Evolutionary conservation across 2,329 filamentous ascomycete genomes (phyloP), one percentile per base, ranked within the genome.

Genomic region (Fusarium guadeloupense): DNA sequence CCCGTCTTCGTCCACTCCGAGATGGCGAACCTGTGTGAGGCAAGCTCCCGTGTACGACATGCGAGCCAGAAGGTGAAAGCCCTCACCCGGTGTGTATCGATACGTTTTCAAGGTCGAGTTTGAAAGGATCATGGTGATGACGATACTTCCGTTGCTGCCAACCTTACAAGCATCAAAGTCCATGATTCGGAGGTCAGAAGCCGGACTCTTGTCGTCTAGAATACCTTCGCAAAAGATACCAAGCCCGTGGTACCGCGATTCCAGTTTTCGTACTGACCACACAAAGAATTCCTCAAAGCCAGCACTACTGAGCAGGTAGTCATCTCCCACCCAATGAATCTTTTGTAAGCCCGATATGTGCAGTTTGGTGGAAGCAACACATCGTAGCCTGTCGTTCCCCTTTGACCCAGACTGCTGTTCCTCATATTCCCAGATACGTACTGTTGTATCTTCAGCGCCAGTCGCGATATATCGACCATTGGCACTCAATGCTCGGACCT

Each of bases 241-340:
- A 3, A 88, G 74, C 4, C 82, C 81, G 13, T 66, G 65, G 43
- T 82, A 81, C 12, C 71, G 76, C 2, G 81, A 78, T 21, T 86
- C 80, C 7, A 90, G 72, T 10, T 71, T 70, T 40, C 79, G 80
- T 28, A 94, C 74, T 34, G 85, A 83, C 94, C 95, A 99, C 10
- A 93, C 83, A 67, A 89, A 94, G 62, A 98, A 89, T 74, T 99
- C 94, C 73, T 97, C 94, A 58, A 87, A 89, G 0, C 93, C 95
- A 6, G 86, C 92, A 68, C 92, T 93, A 63, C 91, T 97, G 72
- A 98, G 90, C 3, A 99, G 83, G 66, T 89, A 90, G 1, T 80
- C 74, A 3, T 89, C 85, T 40, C 85, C 82, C 2, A 90, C 86
- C 91, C 92, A 98, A 56, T 83, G 83, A 1, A 97, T 78, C 59